Evolutionary conservation across 805 yeast species (phyloP).

Genomic region (Blastobotrys robertii): DNA sequence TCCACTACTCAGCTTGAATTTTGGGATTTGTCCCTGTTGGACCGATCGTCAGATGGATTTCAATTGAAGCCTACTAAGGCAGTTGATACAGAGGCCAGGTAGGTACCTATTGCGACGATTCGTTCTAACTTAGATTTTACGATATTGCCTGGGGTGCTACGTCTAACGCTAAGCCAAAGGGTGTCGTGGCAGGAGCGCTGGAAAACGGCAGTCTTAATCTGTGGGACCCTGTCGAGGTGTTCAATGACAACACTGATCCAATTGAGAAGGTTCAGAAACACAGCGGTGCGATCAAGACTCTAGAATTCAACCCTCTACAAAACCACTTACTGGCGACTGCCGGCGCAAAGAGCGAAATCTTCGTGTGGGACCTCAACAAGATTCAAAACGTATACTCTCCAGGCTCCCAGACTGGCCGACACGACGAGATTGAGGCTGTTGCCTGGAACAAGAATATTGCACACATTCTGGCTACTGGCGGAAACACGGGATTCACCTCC

Average conservation of each 20-base stretch:
- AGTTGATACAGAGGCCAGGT: slow-evolving; percentile 42
- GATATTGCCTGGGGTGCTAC: slow-evolving; percentile 77
- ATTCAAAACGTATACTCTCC: slow-evolving; percentile 46
- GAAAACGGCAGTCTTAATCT: slow-evolving; percentile 75
- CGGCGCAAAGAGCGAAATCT: slow-evolving; percentile 81
- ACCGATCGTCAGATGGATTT: slow-evolving; percentile 24
- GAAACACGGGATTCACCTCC: slow-evolving; percentile 75
- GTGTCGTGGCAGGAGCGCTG: slow-evolving; percentile 76
- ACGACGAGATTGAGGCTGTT: slow-evolving; percentile 69
- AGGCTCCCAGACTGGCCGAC: slow-evolving; percentile 66
- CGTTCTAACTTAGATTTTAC: slow-evolving; percentile 39
- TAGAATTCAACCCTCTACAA: slow-evolving; percentile 71
- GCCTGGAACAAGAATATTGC: slow-evolving; percentile 82
- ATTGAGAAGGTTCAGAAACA: slow-evolving; percentile 50
- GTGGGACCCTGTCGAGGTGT: slow-evolving; percentile 54
- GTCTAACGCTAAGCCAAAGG: slow-evolving; percentile 37
- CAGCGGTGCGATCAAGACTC: slow-evolving; percentile 56
- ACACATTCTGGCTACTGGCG: slow-evolving; percentile 86
- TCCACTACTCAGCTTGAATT: slow-evolving; percentile 69
- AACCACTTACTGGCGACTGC: slow-evolving; percentile 71
- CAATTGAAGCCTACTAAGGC: slow-evolving; percentile 28
- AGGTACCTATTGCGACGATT: slow-evolving; percentile 10
- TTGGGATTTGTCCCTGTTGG: slow-evolving; percentile 48
- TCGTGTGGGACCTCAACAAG: slow-evolving; percentile 78
- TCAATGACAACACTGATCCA: slow-evolving; percentile 30